These are phyloP conservation scores for Aspergillus ochraceus DNA, from an alignment of 2,329 filamentous ascomycete genomes.

Conservation along the genomic window DNA sequence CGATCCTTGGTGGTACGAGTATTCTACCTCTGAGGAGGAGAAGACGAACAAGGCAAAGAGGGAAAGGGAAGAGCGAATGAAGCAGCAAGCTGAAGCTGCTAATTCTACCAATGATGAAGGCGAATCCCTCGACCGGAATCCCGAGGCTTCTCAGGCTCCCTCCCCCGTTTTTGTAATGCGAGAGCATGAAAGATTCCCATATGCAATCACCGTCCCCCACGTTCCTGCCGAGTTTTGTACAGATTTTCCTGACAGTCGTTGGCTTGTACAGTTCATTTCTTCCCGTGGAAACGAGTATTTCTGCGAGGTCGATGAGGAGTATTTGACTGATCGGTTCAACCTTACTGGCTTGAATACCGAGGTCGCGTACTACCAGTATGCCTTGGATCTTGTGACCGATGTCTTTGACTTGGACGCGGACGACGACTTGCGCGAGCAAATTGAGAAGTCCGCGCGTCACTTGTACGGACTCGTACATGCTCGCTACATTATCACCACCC, in stretches of 20 bases:
- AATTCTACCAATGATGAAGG: neutral
- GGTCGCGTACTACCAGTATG: conserved; percentile 98
- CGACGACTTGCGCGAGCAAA: conserved; percentile 96
- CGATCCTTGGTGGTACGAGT: neutral
- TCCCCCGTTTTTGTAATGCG: neutral
- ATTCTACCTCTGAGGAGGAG: neutral
- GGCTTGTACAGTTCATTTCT: conserved; percentile 77
- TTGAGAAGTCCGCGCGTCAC: conserved; percentile 94
- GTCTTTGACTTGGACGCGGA: conserved; percentile 99
- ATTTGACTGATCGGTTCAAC: conserved; percentile 97
- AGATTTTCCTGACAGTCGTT: conserved; percentile 11
- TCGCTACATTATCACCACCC: conserved; percentile 92
- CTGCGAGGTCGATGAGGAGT: conserved; percentile 99
- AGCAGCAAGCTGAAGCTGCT: neutral
- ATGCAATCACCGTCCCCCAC: neutral
- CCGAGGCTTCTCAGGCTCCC: neutral
- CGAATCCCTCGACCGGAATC: neutral
- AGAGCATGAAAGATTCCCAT: neutral
- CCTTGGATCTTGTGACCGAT: conserved; percentile 93
- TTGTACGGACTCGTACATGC: conserved; percentile 96
- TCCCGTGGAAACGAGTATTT: conserved; percentile 98
- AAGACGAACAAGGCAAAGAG: neutral
- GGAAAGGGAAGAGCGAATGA: neutral
- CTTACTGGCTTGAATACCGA: conserved; percentile 95
- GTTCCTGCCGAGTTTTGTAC: neutral